Conservation (phyloP, 1,284 basidiomycete species). For the Hemileia vastatrix region DNA sequence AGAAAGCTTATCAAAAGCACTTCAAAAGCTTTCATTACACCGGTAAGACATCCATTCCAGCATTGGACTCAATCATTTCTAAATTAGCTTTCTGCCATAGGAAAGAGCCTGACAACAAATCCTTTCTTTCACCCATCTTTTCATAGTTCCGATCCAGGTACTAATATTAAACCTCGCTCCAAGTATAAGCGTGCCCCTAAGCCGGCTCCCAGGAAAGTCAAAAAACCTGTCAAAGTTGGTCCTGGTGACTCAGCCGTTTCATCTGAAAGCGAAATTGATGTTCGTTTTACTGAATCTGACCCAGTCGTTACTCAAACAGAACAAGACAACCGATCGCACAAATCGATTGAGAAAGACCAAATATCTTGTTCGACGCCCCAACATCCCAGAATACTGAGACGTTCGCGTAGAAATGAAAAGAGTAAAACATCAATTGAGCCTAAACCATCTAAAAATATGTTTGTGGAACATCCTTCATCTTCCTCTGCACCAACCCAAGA, state of each 20-base stretch:
- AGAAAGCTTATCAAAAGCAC: too few species aligned
- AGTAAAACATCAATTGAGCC: too few species aligned
- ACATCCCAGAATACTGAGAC: constrained; percentile 6
- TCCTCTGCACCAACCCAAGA: too few species aligned
- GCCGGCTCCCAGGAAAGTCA: neutral
- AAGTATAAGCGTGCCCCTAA: neutral
- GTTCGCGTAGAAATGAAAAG: constrained; percentile 10
- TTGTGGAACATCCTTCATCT: too few species aligned
- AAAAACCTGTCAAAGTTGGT: constrained; percentile 3
- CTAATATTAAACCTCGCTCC: constrained; percentile 11
- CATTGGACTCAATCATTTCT: too few species aligned
- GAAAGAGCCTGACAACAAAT: too few species aligned
- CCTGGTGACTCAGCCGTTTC: constrained; percentile 21
- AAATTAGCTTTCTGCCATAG: too few species aligned
- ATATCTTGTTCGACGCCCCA: constrained; percentile 17
- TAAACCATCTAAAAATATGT: too few species aligned
- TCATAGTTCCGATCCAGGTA: too few species aligned
- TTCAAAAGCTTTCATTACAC: too few species aligned
- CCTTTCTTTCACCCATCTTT: too few species aligned
- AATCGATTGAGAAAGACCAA: constrained; percentile 3
- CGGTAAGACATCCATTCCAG: too few species aligned
- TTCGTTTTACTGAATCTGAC: neutral
- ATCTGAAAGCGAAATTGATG: constrained; percentile 12
- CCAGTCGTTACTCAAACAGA: neutral
- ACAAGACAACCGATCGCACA: neutral